These are phyloP conservation scores for Teunomyces funiuensis DNA, from an alignment of 805 yeast species.

Conservation along the genomic window DNA sequence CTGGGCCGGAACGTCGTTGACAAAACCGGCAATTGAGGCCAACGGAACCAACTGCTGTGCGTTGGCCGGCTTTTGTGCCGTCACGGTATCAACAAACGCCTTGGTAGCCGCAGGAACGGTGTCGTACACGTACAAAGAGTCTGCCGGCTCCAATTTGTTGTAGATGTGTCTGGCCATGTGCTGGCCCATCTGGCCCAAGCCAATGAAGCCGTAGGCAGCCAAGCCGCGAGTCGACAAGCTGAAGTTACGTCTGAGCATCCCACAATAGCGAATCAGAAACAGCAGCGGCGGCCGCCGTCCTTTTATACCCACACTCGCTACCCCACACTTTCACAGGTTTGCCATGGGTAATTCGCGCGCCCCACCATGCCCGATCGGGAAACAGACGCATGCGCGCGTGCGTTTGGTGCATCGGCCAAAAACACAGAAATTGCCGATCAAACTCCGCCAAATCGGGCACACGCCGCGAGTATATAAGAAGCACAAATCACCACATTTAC, in stretches of 20 bases:
- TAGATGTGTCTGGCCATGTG: slow-evolving; percentile 54
- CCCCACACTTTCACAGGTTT: not conserved
- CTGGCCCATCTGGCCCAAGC: slow-evolving; percentile 59
- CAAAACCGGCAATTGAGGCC: slow-evolving; percentile 24
- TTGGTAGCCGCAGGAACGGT: slow-evolving; percentile 29
- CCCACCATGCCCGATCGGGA: not conserved
- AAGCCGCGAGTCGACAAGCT: slow-evolving; percentile 8
- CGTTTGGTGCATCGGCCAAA: not conserved
- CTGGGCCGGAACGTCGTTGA: slow-evolving; percentile 28
- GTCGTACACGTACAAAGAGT: slow-evolving; percentile 46
- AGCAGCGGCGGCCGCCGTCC: too few species aligned
- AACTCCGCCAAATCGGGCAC: slow-evolving; percentile 1
- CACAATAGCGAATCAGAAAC: too few species aligned
- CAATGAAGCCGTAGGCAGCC: slow-evolving; percentile 49
- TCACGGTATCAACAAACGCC: slow-evolving; percentile 24
- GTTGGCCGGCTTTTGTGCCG: slow-evolving; percentile 22
- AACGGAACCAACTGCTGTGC: slow-evolving; percentile 19
- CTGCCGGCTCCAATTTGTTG: slow-evolving; percentile 35
- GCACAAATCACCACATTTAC: too few species aligned
- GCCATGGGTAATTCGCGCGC: not conserved
- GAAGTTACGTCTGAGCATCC: slow-evolving; percentile 6
- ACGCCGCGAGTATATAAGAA: too few species aligned
- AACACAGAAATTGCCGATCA: not conserved
- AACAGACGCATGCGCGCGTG: not conserved
- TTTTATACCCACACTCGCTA: not conserved